A percentile compares a stretch with the other conserved stretches of the same genome.
phyloP scores from a whole-genome alignment of 225 moss, liverwort and hornwort genomes.

The Pseudisothecium myosuroides region DNA sequence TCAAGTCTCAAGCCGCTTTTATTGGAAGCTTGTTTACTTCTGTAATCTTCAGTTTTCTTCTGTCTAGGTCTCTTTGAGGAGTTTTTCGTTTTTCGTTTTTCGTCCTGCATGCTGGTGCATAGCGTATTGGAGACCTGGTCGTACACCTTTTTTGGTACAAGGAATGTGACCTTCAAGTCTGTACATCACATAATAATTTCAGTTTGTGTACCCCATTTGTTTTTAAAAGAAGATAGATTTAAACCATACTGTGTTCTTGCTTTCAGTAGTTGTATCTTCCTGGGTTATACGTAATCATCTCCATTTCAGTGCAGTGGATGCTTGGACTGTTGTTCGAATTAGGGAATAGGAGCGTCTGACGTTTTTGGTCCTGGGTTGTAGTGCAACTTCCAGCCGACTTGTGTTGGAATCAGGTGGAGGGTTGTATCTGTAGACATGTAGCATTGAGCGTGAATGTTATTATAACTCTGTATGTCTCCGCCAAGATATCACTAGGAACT shows the following conservation, averaged over 20 bases:
- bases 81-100: neutral
- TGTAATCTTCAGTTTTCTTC: neutral
- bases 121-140: neutral
- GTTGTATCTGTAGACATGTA: neutral
- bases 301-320: neutral
- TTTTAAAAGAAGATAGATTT: neutral
- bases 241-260: neutral
- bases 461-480: neutral
- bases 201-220: neutral
- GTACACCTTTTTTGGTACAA: neutral
- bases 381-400: neutral
- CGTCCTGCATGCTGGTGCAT: neutral
- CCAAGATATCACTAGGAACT: neutral
- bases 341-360: neutral
- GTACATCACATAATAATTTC: neutral
- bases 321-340: neutral
- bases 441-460: neutral
- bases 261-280: neutral
- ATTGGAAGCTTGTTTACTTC: neutral
- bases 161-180: neutral
- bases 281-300: neutral
- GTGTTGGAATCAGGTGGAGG: neutral
- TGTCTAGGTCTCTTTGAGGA: neutral
- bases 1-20: neutral
- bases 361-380: neutral